Percentiles rank a stretch among this genome's conserved stretches.
These are phyloP conservation scores for Rhododendron williamsianum DNA, from an alignment of 148 eudicot species.

Conservation along the genomic window DNA sequence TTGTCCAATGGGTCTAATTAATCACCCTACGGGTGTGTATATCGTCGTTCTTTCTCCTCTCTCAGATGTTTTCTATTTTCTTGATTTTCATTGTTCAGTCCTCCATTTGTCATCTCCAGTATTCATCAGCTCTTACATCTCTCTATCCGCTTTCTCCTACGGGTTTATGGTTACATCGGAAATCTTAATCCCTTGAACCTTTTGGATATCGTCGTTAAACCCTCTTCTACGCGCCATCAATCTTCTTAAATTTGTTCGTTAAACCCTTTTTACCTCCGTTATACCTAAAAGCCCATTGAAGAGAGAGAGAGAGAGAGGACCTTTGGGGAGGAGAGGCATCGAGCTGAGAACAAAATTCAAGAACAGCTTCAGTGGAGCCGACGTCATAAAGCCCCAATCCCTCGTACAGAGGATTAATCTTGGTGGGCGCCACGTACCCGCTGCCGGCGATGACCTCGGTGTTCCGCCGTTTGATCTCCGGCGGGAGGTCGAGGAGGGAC, in stretches of 20 bases:
- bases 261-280: no score
- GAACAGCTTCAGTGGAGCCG: conserved; percentile 24
- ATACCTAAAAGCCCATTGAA: no score
- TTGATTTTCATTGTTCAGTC: no score
- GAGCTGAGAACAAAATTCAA: conserved; percentile 36
- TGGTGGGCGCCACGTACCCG: conserved; percentile 39
- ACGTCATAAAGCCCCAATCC: conserved; percentile 45
- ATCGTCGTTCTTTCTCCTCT: no score
- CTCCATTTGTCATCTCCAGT: no score
- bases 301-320: conserved; percentile 14
- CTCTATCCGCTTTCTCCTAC: no score
- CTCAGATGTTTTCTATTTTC: no score
- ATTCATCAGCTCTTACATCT: no score
- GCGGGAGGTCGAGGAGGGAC: conserved; percentile 39
- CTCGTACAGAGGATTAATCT: conserved; percentile 42
- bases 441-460: conserved; percentile 37
- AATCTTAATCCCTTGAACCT: no score
- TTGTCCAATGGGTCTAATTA: background rate
- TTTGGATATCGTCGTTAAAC: background rate
- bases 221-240: background rate
- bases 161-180: no score
- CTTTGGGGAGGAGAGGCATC: conserved; percentile 37
- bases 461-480: conserved; percentile 38
- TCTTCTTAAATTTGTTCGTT: no score
- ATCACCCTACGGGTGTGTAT: no score